phyloP scores from a whole-genome alignment of 1,284 basidiomycete genomes.

The Cutaneotrichosporon dermatis region DNA sequence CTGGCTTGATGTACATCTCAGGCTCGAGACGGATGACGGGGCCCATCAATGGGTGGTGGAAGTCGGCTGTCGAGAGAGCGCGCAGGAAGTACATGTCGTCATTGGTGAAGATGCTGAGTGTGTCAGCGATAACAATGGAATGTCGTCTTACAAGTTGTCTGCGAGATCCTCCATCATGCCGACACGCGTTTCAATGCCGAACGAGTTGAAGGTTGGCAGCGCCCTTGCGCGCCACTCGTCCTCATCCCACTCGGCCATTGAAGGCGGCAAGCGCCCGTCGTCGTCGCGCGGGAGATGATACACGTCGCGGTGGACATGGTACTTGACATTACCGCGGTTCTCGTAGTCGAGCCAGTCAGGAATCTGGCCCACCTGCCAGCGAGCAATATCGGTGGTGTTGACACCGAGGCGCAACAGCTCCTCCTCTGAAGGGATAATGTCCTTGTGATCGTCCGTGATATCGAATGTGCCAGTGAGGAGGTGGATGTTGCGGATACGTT shows the following conservation, averaged over 20 bases:
- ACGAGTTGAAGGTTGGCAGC: conserved; percentile 42
- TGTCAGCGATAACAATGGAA: neutral
- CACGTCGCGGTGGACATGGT: conserved; percentile 41
- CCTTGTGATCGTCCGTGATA: conserved; percentile 10
- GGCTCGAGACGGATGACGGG: conserved; percentile 35
- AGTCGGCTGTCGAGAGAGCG: conserved; percentile 27
- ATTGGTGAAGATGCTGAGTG: conserved; percentile 32
- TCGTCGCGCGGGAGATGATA: conserved; percentile 35
- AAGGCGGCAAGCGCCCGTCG: conserved; percentile 14
- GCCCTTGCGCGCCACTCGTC: conserved; percentile 28
- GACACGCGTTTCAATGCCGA: conserved; percentile 37
- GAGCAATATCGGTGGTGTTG: neutral
- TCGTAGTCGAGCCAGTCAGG: conserved; percentile 41
- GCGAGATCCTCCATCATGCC: conserved; percentile 31
- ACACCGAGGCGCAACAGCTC: conserved; percentile 5
- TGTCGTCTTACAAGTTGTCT: conserved; percentile 35
- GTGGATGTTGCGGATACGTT: conserved; percentile 28
- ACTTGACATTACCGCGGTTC: conserved; percentile 21
- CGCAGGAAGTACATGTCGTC: conserved; percentile 45
- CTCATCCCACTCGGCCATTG: conserved; percentile 21
- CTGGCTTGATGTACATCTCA: conserved; percentile 24
- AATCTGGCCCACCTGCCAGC: conserved; percentile 35
- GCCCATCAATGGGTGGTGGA: conserved; percentile 38
- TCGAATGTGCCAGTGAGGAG: conserved; percentile 36
- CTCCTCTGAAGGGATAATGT: neutral